phyloP scores from a whole-genome alignment of 2,329 filamentous ascomycete genomes.

The Parasarocladium wereldwijsianum region DNA sequence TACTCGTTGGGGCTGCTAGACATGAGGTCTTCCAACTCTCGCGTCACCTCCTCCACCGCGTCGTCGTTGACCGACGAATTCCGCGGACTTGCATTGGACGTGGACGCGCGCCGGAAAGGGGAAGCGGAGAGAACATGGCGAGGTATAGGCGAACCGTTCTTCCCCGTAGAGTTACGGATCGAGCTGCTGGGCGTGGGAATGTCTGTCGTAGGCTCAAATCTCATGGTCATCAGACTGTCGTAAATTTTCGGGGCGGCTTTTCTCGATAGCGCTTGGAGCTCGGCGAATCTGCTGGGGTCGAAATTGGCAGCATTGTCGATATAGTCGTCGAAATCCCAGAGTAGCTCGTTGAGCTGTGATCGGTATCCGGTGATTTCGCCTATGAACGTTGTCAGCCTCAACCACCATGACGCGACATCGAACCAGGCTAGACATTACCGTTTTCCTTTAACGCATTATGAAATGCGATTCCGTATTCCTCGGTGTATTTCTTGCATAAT shows the following conservation, averaged over 20 bases:
- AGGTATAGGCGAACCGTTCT: slow-evolving; percentile 11
- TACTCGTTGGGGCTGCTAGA: too few relatives aligned
- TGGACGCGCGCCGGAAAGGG: slow-evolving; percentile 6
- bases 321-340: slow-evolving; percentile 45
- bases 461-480: slow-evolving; percentile 34
- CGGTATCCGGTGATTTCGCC: slow-evolving; percentile 35
- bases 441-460: slow-evolving; percentile 37
- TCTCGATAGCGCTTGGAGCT: slow-evolving; percentile 31
- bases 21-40: slow-evolving; percentile 14
- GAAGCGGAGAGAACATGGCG: slow-evolving; percentile 2
- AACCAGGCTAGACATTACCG: slow-evolving; percentile 21
- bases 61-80: too few relatives aligned
- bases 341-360: slow-evolving; percentile 29
- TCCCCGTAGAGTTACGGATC: slow-evolving; percentile 12
- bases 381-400: slow-evolving; percentile 12
- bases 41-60: slow-evolving; percentile 15
- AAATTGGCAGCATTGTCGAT: slow-evolving; percentile 30
- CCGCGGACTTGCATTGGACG: too few relatives aligned
- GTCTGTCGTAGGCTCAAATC: slow-evolving; percentile 23
- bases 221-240: slow-evolving; percentile 39
- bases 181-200: slow-evolving; percentile 7
- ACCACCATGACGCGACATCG: too few relatives aligned
- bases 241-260: slow-evolving; percentile 32
- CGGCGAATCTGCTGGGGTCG: slow-evolving; percentile 31
- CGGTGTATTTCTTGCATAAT: slow-evolving; percentile 30